Base-by-base conservation (phyloP, 1,284 basidiomycete genomes). In the Macrocybe sp. region DNA sequence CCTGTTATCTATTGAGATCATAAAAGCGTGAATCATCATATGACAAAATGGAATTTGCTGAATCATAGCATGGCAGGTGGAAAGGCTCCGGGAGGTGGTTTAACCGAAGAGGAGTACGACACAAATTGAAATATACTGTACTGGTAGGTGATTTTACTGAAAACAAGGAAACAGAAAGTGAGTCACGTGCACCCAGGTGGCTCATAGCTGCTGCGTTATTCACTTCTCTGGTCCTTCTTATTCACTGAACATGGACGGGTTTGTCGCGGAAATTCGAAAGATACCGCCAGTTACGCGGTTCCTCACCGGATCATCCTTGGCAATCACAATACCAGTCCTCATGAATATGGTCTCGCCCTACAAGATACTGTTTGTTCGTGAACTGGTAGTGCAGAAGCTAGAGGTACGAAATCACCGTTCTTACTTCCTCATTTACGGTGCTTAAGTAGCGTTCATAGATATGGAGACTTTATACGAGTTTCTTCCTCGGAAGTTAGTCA, bases 211-310 rank as follows among this genome's bases (percentile, higher is more conserved):
- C 22, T 22, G 4, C 22, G 22, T 22, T 22, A 22, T 22, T 4
- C 22, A 22, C 22, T 22, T n/a, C 22, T 22, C 22, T 22, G 22
- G 22, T 22, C 22, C 22, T 22, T 22, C 22, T 4, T 22, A 22
- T 22, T 22, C 22, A 22, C 22, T 4, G 0, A 48, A n/a, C 6
- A 69, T 70, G 68, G 59, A 65, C 40, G 65, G 68, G 16, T 59
- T 81, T 30, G 16, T 72, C 1, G 68, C 75, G 33, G 88, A 91
- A 69, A 65, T 92, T 45, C 75, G 72, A 55, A 91, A 92, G 69
- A 89, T 95, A 2, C 92, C 92, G 0, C 86, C 89, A 40, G 86
- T 95, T 12, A 94, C 92, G 2, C 79, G 91, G 31, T 81, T 83
- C 51, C 63, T 92, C 14, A 74, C 83, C 44, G 70, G 67, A 8